Evolutionary conservation across 2,329 filamentous ascomycete species (phyloP), one percentile per base, ranked within the genome.

Genomic region (Myotisia sp.): DNA sequence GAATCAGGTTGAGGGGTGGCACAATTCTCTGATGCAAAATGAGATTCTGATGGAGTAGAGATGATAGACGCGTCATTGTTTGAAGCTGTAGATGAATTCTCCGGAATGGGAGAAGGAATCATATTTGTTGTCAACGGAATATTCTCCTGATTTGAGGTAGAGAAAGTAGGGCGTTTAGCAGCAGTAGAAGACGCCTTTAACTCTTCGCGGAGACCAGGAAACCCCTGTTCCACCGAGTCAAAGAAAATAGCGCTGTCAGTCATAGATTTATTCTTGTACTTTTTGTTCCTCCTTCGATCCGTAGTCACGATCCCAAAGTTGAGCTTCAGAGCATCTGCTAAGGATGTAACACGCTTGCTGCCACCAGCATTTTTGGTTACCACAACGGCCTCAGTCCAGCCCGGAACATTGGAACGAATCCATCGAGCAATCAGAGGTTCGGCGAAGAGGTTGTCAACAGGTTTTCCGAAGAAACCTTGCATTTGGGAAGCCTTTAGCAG

Each of bases 391-490:
- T 94, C 55, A 42, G 69, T 74, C 90, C 90, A 98, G 44, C 80
- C 74, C 9, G 74, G 68, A 24, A 98, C 79, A 52, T 94, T 90
- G 55, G 79, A 74, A 40, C 79, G 78, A 49, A 98, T 92, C 90
- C 90, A 98, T 47, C 84, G 80, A 35, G 87, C 85, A 50, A 98
- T 84, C 43, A 95, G 71, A 10, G 90, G 87, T 57, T 98, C 90
- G 33, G 90, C 90, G 48, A 93, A 84, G 34, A 98, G 76, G 53
- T 98, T 95, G 60, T 98, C 90, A 40, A 98, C 87, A 0, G 90
- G 90, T 47, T 87, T 93, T 52, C 82, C 82, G 70, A 98, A 98
- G 64, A 98, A 98, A 38, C 90, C 90, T 62, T 98, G 90, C 84
- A 95, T 95, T 64, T 95, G 90, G n/a, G 81, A 85, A 34, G 82